Base-by-base conservation (phyloP, 2,329 filamentous ascomycete species). In the Biscogniauxia marginata region DNA sequence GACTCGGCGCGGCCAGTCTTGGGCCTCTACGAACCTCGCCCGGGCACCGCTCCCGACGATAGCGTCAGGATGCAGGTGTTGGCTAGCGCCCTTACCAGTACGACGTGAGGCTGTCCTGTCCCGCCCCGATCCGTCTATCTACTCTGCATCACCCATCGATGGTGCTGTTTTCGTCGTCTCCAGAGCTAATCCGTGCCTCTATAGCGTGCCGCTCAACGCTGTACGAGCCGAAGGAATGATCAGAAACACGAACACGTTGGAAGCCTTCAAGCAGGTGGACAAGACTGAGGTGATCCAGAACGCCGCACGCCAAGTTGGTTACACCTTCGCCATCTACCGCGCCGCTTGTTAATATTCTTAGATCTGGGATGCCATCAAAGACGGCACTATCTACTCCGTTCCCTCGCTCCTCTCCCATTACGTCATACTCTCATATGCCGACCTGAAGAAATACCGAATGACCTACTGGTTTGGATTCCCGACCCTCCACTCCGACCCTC, bases 401-500 rank as follows among this genome's bases (percentile, higher is more conserved):
- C 95, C 95, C 2, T 97, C 93, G 4, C 82, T 98, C 2, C 85
- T 99, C 18, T 87, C 91, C 4, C 95, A 91, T 6, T 98, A 97
- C 72, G 83, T 90, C 22, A 86, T 96, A 56, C 85, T 98, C 47
- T 96, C 91, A 16, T 99, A 91, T 71, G 93, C 95, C 60, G 93
- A 99, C 70, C 82, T 99, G 30, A 99, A 99, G 74, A 97, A 96
- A 70, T 98, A 98, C 77, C 91, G 88, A 61, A 97, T 98, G 71
- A 91, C 89, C n/a, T 98, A 98, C 75, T 96, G 96, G 86, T 98
- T 98, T 73, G 93, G 89, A 4, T 99, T 96, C 68, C 95, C 95
- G 1, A 92, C 93, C 16, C 81, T 99, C 46, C 93, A 96, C 71
- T 96, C 93, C 3, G 88, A 93, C 53, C 91, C 91, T 1, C 79